phyloP scores from a whole-genome alignment of 2,329 filamentous ascomycete species.

The Aurifilum marmelostoma region DNA sequence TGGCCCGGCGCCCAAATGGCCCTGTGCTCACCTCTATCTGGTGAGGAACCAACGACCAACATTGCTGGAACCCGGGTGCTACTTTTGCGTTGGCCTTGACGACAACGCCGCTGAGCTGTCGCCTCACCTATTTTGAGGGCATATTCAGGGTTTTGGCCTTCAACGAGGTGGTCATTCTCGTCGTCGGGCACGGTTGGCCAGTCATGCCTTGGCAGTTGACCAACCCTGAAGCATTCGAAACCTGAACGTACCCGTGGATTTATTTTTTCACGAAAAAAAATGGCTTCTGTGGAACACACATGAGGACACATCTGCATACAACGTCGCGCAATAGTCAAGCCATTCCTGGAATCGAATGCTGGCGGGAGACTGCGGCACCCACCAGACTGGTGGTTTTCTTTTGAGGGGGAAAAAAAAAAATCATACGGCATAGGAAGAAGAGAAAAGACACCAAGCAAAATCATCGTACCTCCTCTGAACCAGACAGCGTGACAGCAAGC shows the following conservation, averaged over 20 bases:
- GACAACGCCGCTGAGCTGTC: too few species aligned
- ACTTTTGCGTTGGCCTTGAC: background rate
- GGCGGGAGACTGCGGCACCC: constrained; percentile 3
- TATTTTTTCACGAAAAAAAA: too few species aligned
- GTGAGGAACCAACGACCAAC: background rate
- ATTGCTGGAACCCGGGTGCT: background rate
- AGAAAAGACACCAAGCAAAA: background rate
- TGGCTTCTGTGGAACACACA: background rate
- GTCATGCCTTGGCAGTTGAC: background rate
- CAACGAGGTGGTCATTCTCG: background rate
- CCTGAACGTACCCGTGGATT: background rate
- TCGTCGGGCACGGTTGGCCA: background rate
- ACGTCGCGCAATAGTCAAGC: background rate
- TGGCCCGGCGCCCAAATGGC: background rate
- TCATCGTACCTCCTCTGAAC: background rate
- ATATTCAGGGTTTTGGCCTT: background rate
- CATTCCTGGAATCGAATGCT: background rate
- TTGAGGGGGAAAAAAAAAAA: too few species aligned
- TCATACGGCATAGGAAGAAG: background rate
- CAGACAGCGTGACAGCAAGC: background rate
- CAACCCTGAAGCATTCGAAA: background rate
- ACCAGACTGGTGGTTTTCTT: background rate
- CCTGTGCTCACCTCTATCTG: background rate
- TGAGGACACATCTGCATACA: background rate
- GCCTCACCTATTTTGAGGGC: background rate